Base-by-base conservation (phyloP, 306 rosid species). In the Vachellia pachyceras region DNA sequence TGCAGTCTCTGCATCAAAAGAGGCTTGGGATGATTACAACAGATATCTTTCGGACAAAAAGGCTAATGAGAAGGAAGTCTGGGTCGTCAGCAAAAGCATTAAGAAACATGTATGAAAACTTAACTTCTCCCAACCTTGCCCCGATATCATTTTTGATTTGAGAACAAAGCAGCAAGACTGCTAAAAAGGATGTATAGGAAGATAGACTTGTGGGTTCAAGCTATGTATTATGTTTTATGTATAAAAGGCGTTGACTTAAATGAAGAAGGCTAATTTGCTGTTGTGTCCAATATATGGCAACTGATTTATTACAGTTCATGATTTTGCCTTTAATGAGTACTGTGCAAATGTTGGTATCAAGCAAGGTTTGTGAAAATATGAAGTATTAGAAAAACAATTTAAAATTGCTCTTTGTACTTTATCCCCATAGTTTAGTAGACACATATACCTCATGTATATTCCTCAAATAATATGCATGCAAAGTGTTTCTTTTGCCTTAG, bases 21-120 rank as follows among this genome's bases (percentile, higher is more conserved):
- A 95, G 96, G 98, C 93, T 0, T 95, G 99, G 99, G 99, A 95
- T 88, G 99, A 95, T 85, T 95, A 95, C 86, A 88, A 93, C 75
- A 85, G 99, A 88, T 90, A 91, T 87, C 95, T 93, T 61, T 93
- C 98, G 75, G 99, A 95, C 87, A 95, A 87, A 87, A 95, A 95
- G 87, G 99, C 98, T 57, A 95, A 95, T 83, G 92, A 88, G 87
- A 93, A 95, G 92, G 92, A 89, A 89, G 96, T 95, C 77, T 95
- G 99, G 99, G 91, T 93, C 77, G 94, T 95, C 71, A 86, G 63
- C 87, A 87, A 95, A 69, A 93, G 98, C 85, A 77, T 87, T 79
- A 95, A 91, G 82, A 92, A 92, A 82, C 95, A 73, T 80, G 99
- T 95, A 93, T 9, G 85, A 77, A 35, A 69, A 42, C 54, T 69